Conservation (phyloP, 306 rosid species). For the Abrus precatorius region DNA sequence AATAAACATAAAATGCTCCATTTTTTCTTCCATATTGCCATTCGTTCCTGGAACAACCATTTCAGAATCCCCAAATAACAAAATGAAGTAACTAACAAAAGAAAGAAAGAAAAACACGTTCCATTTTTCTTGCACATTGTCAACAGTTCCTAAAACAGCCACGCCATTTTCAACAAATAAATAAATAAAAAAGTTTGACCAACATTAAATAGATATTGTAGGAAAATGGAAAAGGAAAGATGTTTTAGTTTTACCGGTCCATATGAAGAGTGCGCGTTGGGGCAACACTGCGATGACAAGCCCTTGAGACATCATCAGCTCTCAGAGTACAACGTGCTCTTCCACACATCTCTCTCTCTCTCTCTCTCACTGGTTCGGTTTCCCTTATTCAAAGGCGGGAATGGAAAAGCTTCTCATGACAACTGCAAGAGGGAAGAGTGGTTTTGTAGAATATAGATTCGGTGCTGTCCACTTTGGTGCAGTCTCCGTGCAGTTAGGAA, state of each 20-base stretch:
- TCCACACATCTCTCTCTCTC: constrained; percentile 70
- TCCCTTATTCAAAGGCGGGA: constrained; percentile 49
- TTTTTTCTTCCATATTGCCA: not conserved
- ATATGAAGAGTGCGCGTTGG: constrained; percentile 61
- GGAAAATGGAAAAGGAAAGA: not conserved
- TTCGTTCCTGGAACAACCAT: not conserved
- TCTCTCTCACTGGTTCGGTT: not conserved
- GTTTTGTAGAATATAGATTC: too few species aligned
- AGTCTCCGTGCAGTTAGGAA: too few species aligned
- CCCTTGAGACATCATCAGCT: constrained; percentile 74
- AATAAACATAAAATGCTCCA: not conserved
- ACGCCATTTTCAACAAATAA: not conserved
- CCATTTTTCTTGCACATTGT: not conserved
- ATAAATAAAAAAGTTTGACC: not conserved
- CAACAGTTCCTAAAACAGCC: not conserved
- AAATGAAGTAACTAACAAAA: not conserved
- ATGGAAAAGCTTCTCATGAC: not conserved
- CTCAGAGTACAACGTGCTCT: constrained; percentile 76
- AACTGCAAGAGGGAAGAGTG: too few species aligned
- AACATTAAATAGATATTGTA: not conserved
- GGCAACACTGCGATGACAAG: constrained; percentile 63
- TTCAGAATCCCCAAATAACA: not conserved
- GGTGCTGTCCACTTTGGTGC: too few species aligned
- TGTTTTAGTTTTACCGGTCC: constrained; percentile 56
- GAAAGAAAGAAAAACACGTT: not conserved